Evolutionary conservation across 352 stramenopile genomes (phyloP).

Genomic region (Globisporangium megalacanthum): DNA sequence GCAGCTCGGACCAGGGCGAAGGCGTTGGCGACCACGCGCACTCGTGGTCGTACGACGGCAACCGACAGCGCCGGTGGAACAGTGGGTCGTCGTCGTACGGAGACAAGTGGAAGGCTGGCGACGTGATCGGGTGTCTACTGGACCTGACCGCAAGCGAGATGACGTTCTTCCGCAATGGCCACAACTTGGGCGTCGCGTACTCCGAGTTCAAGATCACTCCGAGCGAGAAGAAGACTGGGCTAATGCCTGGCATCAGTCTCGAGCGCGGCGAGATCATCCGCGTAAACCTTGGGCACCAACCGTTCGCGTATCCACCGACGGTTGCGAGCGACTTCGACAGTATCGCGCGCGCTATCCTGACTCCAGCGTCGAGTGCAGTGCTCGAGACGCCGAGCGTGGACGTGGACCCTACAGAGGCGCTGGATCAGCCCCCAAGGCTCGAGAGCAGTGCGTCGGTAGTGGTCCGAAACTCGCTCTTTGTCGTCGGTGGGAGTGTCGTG

Average conservation of each 20-base stretch:
- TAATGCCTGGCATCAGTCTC: slow-evolving; percentile 86
- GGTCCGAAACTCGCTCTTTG: slow-evolving; percentile 59
- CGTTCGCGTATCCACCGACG: slow-evolving; percentile 70
- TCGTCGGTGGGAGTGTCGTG: slow-evolving; percentile 56
- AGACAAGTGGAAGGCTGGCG: slow-evolving; percentile 87
- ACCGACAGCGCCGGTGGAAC: slow-evolving; percentile 89
- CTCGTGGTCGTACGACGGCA: slow-evolving; percentile 93
- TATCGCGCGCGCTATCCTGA: slow-evolving; percentile 48
- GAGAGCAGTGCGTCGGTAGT: slow-evolving; percentile 56
- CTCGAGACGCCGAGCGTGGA: slow-evolving; percentile 21
- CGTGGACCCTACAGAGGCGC: background rate
- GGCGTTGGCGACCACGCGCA: slow-evolving; percentile 89
- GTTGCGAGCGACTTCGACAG: slow-evolving; percentile 58
- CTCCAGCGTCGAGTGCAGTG: slow-evolving; percentile 31
- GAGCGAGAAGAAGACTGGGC: slow-evolving; percentile 43
- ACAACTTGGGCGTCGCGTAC: slow-evolving; percentile 76
- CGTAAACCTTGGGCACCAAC: slow-evolving; percentile 75
- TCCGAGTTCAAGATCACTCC: slow-evolving; percentile 50
- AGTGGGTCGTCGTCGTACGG: slow-evolving; percentile 85
- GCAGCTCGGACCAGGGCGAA: slow-evolving; percentile 88
- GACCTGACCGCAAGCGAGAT: slow-evolving; percentile 80
- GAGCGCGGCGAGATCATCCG: slow-evolving; percentile 85
- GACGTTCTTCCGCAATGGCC: slow-evolving; percentile 86
- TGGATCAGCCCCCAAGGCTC: slow-evolving; percentile 24
- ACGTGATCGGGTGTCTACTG: slow-evolving; percentile 89